phyloP scores from a whole-genome alignment of 345 rosid genomes.

The Moricandia arvensis region DNA sequence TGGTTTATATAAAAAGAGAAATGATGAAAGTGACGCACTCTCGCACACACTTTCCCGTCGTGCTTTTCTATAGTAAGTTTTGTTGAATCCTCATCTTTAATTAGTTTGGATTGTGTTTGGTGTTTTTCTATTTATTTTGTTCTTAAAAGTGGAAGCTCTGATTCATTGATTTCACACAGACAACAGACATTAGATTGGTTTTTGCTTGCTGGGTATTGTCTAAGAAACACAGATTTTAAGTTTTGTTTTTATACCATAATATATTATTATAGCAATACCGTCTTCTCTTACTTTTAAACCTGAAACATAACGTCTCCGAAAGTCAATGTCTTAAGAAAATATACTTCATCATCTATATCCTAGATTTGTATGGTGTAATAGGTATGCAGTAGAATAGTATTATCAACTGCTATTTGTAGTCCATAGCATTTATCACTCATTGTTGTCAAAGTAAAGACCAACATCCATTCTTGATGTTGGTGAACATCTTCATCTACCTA shows the following conservation, averaged over 20 bases:
- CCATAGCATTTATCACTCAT: not conserved
- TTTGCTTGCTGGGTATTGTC: slow-evolving; percentile 37
- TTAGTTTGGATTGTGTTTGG: slow-evolving; percentile 31
- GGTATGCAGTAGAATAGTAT: not conserved
- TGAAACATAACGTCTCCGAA: not conserved
- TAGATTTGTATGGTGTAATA: not conserved
- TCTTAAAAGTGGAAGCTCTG: slow-evolving; percentile 32
- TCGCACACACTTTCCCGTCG: slow-evolving; percentile 11
- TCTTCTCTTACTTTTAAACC: not conserved
- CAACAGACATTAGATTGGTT: slow-evolving; percentile 29
- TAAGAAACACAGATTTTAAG: slow-evolving; percentile 14
- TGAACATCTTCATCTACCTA: not conserved
- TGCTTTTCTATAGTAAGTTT: slow-evolving; percentile 25
- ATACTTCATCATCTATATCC: too few relatives aligned
- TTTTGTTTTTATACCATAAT: slow-evolving; percentile 14
- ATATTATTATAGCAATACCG: slow-evolving; percentile 21
- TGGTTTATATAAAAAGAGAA: slow-evolving; percentile 32
- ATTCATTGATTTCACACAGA: slow-evolving; percentile 35
- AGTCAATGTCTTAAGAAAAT: not conserved
- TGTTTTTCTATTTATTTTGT: slow-evolving; percentile 4
- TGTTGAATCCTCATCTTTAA: slow-evolving; percentile 6
- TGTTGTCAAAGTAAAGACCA: not conserved
- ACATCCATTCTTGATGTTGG: not conserved
- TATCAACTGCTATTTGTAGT: not conserved
- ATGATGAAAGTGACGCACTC: slow-evolving; percentile 17